Conservation (phyloP, 148 eudicot species). For the Nyssa sinensis region DNA sequence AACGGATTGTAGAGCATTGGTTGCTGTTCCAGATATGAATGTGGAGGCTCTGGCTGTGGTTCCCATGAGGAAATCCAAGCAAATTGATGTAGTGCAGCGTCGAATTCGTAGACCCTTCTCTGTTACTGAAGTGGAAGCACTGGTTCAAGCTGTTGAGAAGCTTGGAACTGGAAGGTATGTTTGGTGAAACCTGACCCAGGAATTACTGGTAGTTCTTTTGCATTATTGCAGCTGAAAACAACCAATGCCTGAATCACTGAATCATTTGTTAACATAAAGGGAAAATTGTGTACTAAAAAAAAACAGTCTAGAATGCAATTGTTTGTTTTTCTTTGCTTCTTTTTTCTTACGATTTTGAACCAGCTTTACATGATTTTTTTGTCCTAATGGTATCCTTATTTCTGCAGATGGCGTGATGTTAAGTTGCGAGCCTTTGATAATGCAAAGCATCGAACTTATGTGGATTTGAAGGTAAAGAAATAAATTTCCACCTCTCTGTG, state of each 20-base stretch:
- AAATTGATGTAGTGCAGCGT: conserved; percentile 61
- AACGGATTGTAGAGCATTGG: conserved; percentile 47
- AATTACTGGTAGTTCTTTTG: background rate
- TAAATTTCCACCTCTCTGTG: background rate
- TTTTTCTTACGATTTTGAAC: background rate
- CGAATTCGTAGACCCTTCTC: conserved; percentile 84
- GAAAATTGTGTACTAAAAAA: too few species aligned
- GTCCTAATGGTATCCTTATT: background rate
- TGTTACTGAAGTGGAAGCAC: conserved; percentile 76
- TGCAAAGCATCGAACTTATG: conserved; percentile 78
- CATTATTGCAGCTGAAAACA: background rate
- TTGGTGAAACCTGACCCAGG: background rate
- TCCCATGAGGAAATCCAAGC: conserved; percentile 49
- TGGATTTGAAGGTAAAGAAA: conserved; percentile 65
- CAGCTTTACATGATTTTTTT: background rate
- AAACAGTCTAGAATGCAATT: too few species aligned
- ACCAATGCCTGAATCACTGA: background rate
- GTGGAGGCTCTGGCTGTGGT: conserved; percentile 48
- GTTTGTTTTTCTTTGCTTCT: too few species aligned
- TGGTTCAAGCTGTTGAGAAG: conserved; percentile 87
- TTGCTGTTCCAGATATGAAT: conserved; percentile 39
- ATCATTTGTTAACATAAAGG: background rate
- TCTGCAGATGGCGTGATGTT: conserved; percentile 80
- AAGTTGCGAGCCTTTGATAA: conserved; percentile 72
- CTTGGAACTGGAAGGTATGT: conserved; percentile 83